Base-by-base conservation (phyloP, 345 rosid species). In the Lepidium didymum region DNA sequence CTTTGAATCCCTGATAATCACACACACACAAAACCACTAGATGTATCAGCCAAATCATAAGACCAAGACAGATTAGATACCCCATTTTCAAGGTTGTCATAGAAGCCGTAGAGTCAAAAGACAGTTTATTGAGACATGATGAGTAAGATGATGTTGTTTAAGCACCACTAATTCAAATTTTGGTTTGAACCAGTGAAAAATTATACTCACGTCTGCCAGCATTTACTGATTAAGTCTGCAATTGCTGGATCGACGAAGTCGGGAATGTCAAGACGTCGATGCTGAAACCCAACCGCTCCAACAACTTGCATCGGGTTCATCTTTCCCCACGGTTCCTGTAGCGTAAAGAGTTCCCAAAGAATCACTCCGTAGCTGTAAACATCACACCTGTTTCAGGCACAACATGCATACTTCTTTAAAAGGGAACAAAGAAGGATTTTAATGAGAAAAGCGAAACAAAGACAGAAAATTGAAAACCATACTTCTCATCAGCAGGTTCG, bases 281-380 rank as follows among this genome's bases (percentile, higher is more conserved):
- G 98, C 76, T 93, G 98, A 78, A 88, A 93, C 46, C 98, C 98
- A 18, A 93, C 98, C 0, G 98, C 98, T 19, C 98, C 98, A 46
- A 93, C 98, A 12, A 93, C 98, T 82, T 93, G 98, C 97, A 93
- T 93, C 0, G 98, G 87, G 71, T 93, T 93, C 98, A 93, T 90
- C 80, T 95, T 94, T n/a, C 93, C 87, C 98, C 98, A 93, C 3
- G 98, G 98, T 56, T 90, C 96, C 66, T 75, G 86, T 64, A 93
- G 33, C 0, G 97, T 93, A 60, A 67, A 82, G 8, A 93, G 82
- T 80, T 93, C 98, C 98, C 98, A 93, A 47, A 90, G 75, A 45
- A 93, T 93, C 69, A 93, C 98, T 55, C 98, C 98, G 23, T 73
- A 93, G 79, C 98, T 87, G 80, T 85, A 93, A n/a, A 93, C 98